Conservation (phyloP, 768 basidiomycete genomes). For the Termitomyces sp. region DNA sequence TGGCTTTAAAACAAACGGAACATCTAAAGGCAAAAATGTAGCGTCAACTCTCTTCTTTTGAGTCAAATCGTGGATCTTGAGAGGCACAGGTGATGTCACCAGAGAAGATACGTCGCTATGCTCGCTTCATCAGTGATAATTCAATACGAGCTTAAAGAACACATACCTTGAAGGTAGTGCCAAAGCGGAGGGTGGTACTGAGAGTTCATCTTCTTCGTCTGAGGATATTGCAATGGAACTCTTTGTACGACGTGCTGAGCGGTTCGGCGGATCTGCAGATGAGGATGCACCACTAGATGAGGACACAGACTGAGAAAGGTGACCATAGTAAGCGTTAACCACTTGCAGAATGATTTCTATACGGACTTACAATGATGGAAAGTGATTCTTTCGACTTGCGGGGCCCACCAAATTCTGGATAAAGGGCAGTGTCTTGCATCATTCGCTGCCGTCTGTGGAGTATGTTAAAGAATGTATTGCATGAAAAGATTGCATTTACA, state of each 20-base stretch:
- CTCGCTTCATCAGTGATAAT: neutral
- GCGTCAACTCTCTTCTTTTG: conserved; percentile 4
- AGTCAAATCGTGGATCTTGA: conserved; percentile 9
- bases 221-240: conserved; percentile 26
- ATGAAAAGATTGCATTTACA: conserved; percentile 17
- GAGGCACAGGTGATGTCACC: conserved; percentile 1
- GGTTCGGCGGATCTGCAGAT: conserved; percentile 10
- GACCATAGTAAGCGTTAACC: neutral
- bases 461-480: neutral
- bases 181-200: conserved; percentile 4
- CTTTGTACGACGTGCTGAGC: conserved; percentile 8
- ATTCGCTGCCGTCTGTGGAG: conserved; percentile 25
- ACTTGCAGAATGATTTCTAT: neutral
- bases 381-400: conserved; percentile 16
- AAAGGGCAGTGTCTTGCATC: conserved; percentile 24
- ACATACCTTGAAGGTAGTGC: conserved; percentile 12
- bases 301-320: conserved; percentile 21
- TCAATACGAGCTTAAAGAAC: neutral
- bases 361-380: conserved; percentile 23
- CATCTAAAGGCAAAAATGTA: conserved; percentile 9
- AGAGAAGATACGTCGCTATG: neutral
- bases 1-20: conserved; percentile 8
- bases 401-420: conserved; percentile 26
- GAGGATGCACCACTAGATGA: conserved; percentile 21
- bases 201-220: conserved; percentile 28